phyloP scores from a whole-genome alignment of 805 yeast genomes.

The Yarrowia sp. region DNA sequence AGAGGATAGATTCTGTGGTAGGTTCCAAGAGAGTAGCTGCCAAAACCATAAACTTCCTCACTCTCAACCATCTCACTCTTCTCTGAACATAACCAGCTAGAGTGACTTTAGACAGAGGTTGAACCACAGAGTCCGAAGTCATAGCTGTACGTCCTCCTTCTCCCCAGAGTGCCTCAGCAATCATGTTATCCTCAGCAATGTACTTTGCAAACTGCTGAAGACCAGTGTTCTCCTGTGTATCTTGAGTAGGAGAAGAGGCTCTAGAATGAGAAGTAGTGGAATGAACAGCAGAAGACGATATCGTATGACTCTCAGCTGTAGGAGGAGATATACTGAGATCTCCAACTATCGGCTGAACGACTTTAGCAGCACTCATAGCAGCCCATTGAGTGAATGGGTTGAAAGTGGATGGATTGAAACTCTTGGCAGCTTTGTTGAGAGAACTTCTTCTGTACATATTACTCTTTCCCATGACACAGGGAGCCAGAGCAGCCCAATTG shows the following conservation, averaged over 20 bases:
- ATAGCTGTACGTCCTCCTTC: conserved; percentile 66
- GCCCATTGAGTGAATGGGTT: conserved; percentile 25
- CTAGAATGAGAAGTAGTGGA: background rate
- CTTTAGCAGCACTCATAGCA: background rate
- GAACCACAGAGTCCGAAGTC: conserved; percentile 75
- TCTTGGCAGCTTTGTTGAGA: conserved; percentile 41
- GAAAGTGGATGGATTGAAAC: conserved; percentile 30
- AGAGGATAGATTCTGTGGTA: conserved; percentile 70
- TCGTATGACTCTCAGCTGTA: background rate
- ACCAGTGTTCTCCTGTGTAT: conserved; percentile 40
- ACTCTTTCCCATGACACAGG: conserved; percentile 90
- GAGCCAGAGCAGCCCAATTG: conserved; percentile 71
- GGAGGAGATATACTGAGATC: background rate
- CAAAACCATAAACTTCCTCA: conserved; percentile 81
- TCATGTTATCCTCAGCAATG: conserved; percentile 92
- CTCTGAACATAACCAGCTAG: conserved; percentile 60
- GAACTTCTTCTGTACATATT: conserved; percentile 70
- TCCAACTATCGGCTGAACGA: background rate
- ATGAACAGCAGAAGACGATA: conserved; percentile 16
- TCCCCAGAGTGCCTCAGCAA: conserved; percentile 81
- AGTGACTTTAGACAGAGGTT: conserved; percentile 53
- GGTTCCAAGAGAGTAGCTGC: conserved; percentile 85
- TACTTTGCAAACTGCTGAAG: conserved; percentile 70
- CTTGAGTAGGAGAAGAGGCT: background rate
- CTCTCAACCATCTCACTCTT: conserved; percentile 81